Base-by-base conservation (phyloP, 495 filamentous ascomycete genomes). In the Corynascus novoguineensis region DNA sequence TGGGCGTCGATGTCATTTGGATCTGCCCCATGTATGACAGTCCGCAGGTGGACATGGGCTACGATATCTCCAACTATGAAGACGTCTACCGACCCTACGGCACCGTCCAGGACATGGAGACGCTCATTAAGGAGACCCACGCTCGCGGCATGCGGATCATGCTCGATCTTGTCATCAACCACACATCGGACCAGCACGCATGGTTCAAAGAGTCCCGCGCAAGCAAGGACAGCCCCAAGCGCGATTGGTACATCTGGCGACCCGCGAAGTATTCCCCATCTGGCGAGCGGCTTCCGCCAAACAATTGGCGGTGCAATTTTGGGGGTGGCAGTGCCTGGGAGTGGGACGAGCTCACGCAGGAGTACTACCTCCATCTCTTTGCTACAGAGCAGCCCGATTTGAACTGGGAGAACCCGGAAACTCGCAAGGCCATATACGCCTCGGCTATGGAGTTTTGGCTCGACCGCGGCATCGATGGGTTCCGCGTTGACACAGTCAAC, bases 131-230 rank as follows among this genome's bases (percentile, higher is more conserved):
- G 83, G 14, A 41, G 50, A 41, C 37, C 6, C 50, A 53, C 25
- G 37, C 35, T 21, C 50, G 50, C 35, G 84, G 76, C 4, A 87
- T 90, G 84, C 86, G 81, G 63, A 67, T 90, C 27, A 73, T 90
- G 14, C 81, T 90, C 68, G 87, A 90, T 66, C 68, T 90, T 21
- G 87, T 90, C 1, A 81, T 89, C 29, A 90, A 91, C 62, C 88
- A 90, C 67, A 88, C 85, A 14, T 85, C 81, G 17, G 81, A 88
- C 56, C 78, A 89, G 70, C 85, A 88, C 62, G 75, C 78, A 27
- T 91, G 87, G 87, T 91, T 91, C 69, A 73, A 81, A 60, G 78
- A 88, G 53, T 86, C 85, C 4, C 73, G 82, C 37, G 78, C 75
- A 22, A 83, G 79, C 19, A 84, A 75, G 58, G 72, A 79, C 50